Base-by-base conservation (phyloP, 2,329 filamentous ascomycete genomes). In the Claviceps humidiphila region DNA sequence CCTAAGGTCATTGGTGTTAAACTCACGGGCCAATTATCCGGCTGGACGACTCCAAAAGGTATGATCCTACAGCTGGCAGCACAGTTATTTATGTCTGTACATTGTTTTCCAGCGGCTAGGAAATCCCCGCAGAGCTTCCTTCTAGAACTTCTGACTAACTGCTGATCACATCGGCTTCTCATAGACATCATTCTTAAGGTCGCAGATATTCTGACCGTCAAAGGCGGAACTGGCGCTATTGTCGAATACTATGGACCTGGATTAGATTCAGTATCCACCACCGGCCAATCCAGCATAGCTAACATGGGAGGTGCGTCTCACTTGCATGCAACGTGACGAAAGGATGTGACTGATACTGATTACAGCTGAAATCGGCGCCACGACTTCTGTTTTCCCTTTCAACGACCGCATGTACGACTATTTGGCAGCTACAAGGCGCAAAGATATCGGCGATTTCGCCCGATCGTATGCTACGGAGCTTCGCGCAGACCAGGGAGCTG, bases 381-480 rank as follows among this genome's bases (percentile, higher is more conserved):
- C 91, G 20, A 96, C 91, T 51, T 94, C 89, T 16, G 66, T 97
- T 45, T 98, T 98, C 85, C 89, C 90, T 61, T 98, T 95, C 83
- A 95, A 94, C 75, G 87, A 96, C 71, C 82, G 87, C 67, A 95
- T 95, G 90, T 87, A 95, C 77, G 87, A 96, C 68, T 98, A 97
- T 76, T 82, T 98, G 44, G 76, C 75, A 45, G 88, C 89, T 43
- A 98, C 93, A 62, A 96, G 95, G 80, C 87, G 93, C 65, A 76
- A 80, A 66, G 80, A 85, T 16, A 96, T 98, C 62, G 93, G 88
- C 64, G 89, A 97, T 68, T 96, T 90, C 67, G 81, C 93, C 51
- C 84, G 88, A 60, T 66, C 75, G 40, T 97, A 96, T 69, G 85
- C 88, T 61, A 77, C 87, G 63, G 89, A 95, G 63, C 86, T 98